Conservation (phyloP, 805 yeast genomes). For the Saccharomycopsis malanga region DNA sequence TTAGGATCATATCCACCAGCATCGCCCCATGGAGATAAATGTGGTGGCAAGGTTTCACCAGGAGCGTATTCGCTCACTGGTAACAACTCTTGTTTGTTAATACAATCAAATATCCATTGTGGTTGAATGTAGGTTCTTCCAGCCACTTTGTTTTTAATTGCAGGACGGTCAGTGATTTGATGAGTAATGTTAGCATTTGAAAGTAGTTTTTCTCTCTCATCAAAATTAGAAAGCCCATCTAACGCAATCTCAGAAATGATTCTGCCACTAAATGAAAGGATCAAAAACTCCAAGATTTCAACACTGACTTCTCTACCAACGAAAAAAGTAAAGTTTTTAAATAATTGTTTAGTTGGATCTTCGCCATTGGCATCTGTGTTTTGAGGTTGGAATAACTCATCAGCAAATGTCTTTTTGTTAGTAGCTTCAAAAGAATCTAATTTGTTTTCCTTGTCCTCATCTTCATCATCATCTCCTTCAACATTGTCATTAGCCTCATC, state of each 20-base stretch:
- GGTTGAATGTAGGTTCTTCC: conserved; percentile 96
- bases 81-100: conserved; percentile 68
- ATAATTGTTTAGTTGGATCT: conserved; percentile 57
- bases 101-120: conserved; percentile 93
- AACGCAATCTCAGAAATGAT: conserved; percentile 80
- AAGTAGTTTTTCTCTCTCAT: conserved; percentile 47
- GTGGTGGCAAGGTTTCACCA: conserved; percentile 94
- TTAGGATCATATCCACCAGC: conserved; percentile 84
- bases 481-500: conserved; percentile 33
- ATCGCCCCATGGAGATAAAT: conserved; percentile 98
- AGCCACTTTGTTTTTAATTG: conserved; percentile 63
- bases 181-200: conserved; percentile 58
- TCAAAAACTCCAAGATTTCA: conserved; percentile 82
- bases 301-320: conserved; percentile 94
- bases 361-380: conserved; percentile 31
- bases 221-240: conserved; percentile 46
- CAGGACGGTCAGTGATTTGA: conserved; percentile 92
- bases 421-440: conserved; percentile 69
- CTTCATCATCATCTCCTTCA: conserved; percentile 33
- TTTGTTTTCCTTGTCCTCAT: conserved; percentile 31
- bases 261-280: conserved; percentile 80
- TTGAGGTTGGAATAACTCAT: conserved; percentile 65
- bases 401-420: conserved; percentile 57
- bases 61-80: conserved; percentile 83
- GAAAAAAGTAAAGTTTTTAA: conserved; percentile 70